Evolutionary conservation across 768 basidiomycete genomes (phyloP).

Genomic region (Leccinum incarnatum): DNA sequence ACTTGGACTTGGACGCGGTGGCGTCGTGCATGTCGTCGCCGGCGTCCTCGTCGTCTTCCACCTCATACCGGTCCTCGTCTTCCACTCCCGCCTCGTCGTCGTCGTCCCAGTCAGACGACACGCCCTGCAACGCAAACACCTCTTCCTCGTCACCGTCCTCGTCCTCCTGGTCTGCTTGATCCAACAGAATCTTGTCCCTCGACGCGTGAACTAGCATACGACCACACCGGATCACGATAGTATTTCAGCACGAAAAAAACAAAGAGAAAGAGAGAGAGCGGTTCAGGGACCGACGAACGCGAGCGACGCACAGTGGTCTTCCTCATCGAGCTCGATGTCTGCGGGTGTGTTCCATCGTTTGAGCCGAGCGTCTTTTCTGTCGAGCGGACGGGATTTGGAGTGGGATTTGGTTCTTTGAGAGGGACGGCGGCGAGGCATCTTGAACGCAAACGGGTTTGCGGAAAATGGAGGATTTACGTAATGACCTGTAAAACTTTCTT

Average conservation of each 20-base stretch:
- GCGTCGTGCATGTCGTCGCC: constrained; percentile 22
- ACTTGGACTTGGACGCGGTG: neutral
- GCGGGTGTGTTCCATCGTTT: constrained; percentile 64
- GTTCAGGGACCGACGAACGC: neutral
- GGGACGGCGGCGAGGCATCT: constrained; percentile 45
- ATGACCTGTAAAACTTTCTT: neutral
- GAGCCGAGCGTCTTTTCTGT: constrained; percentile 51
- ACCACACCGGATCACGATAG: neutral
- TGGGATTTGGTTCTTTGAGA: constrained; percentile 34
- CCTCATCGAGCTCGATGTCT: constrained; percentile 75
- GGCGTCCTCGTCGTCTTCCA: constrained; percentile 8
- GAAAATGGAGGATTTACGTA: constrained; percentile 14
- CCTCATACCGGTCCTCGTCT: constrained; percentile 32
- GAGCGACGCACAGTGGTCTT: constrained; percentile 66
- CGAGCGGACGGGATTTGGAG: constrained; percentile 44
- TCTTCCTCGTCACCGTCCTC: constrained; percentile 68
- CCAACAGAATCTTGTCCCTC: constrained; percentile 74
- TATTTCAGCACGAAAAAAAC: neutral
- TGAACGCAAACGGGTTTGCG: no score
- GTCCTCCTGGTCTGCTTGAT: constrained; percentile 48
- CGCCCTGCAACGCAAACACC: constrained; percentile 70
- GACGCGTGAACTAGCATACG: constrained; percentile 59
- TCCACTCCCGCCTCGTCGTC: constrained; percentile 42
- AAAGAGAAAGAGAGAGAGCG: neutral
- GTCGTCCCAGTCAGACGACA: constrained; percentile 35